Evolutionary conservation across 495 filamentous ascomycete genomes (phyloP).

Genomic region (Aspergillus taichungensis): DNA sequence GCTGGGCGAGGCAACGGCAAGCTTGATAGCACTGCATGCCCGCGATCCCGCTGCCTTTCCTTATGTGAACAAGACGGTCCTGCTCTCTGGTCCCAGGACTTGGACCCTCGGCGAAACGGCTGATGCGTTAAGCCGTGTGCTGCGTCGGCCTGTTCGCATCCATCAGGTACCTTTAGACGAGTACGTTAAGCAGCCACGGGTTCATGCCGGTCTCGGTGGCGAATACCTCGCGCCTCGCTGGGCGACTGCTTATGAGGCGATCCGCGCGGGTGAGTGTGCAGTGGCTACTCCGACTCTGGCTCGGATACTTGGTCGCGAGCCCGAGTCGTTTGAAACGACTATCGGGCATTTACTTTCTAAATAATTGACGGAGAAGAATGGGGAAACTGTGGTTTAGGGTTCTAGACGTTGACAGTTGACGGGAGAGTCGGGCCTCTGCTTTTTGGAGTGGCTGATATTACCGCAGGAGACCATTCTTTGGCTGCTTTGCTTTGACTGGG

Average conservation of each 20-base stretch:
- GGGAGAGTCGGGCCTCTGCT: too few species aligned
- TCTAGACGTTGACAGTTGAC: too few species aligned
- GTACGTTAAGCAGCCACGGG: conserved; percentile 19
- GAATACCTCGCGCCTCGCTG: conserved; percentile 16
- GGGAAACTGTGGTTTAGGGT: too few species aligned
- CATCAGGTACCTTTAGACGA: conserved; percentile 27
- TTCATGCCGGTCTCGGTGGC: conserved; percentile 15
- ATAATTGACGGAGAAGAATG: too few species aligned
- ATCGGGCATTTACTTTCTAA: conserved; percentile 1
- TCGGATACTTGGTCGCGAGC: conserved; percentile 27
- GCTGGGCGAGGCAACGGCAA: conserved; percentile 37
- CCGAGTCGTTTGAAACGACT: conserved; percentile 25
- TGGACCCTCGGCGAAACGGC: conserved; percentile 32
- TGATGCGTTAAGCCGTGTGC: conserved; percentile 20
- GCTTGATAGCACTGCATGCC: conserved; percentile 24
- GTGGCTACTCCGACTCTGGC: conserved; percentile 25
- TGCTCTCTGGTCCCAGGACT: conserved; percentile 28
- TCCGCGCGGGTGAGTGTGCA: conserved; percentile 31
- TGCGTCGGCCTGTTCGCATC: conserved; percentile 20
- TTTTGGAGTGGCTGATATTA: too few species aligned
- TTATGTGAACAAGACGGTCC: conserved; percentile 23
- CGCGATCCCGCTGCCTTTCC: conserved; percentile 8
- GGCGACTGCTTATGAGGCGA: conserved; percentile 36
- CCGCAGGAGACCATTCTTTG: too few species aligned
- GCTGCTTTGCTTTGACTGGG: too few species aligned